Base-by-base conservation (phyloP, 176 grass and related monocot genomes). In the Aegilops speltoides region DNA sequence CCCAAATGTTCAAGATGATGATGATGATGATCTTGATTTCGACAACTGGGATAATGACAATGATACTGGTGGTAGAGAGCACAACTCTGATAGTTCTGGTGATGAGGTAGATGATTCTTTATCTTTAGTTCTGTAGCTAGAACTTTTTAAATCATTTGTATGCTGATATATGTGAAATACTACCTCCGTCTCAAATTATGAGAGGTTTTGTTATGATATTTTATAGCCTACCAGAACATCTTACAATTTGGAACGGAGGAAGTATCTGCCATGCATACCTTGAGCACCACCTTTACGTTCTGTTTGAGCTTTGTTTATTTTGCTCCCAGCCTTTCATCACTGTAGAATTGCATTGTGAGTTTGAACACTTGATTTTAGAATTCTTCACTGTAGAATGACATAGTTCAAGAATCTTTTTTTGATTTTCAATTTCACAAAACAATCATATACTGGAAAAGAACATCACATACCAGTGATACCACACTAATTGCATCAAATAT, bases 91-190 rank as follows among this genome's bases (percentile, higher is more conserved):
- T 78, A 86, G 87, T 84, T 98, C 89, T 54, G 86, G 69, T 48
- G 91, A 92, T 24, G 86, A 93, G 91, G 95, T 98, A 95, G 73
- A 76, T 76, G 15, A 52, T 76, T 76, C 14, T 14, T 76, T 76
- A 15, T 76, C 43, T 29, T 76, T 76, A 50, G 3, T 31, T 76
- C 14, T 14, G 43, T 73, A 6, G 41, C 45, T 76, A 4, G 28
- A 16, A 50, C 25, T 29, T 52, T 26, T 31, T 76, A 10, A 15
- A 26, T 19, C 41, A 76, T 29, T 9, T 52, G 17, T 75, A 74
- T 75, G 71, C 23, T 28, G 41, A 29, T 20, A 43, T 76, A 46
- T 76, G 73, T 50, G 13, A 31, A 48, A 48, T 48, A 48, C 45
- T 48, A 48, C 45, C 45, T 48, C 45, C 4, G 13, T 48, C 45